A percentile compares a stretch with the other conserved stretches of the same genome.
These are phyloP conservation scores for Trichoderma asperelloides DNA, from an alignment of 495 filamentous ascomycete species.

Conservation along the genomic window DNA sequence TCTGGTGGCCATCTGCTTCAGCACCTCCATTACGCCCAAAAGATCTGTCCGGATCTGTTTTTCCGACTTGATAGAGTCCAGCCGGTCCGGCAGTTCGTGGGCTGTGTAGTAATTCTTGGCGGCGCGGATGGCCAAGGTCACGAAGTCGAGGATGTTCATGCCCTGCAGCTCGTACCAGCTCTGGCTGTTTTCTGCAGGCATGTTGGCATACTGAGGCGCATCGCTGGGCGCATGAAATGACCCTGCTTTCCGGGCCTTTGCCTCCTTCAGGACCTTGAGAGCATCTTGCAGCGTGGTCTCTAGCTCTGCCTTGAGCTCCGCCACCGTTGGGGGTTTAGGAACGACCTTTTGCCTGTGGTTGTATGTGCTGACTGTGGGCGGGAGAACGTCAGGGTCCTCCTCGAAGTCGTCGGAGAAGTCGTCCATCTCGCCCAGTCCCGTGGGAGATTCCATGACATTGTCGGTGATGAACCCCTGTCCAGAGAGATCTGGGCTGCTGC, in stretches of 20 bases:
- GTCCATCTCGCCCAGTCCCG: conserved; percentile 42
- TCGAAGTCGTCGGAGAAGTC: conserved; percentile 52
- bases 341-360: conserved; percentile 77
- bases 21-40: conserved; percentile 73
- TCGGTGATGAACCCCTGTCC: conserved; percentile 30
- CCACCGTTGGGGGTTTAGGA: conserved; percentile 75
- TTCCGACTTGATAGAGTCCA: conserved; percentile 80
- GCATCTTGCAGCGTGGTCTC: conserved; percentile 56
- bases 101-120: conserved; percentile 92
- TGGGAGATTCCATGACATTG: conserved; percentile 46
- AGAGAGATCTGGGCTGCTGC: conserved; percentile 43
- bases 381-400: conserved; percentile 66
- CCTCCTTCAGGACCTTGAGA: conserved; percentile 52
- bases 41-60: conserved; percentile 71
- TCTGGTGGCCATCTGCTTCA: conserved; percentile 82
- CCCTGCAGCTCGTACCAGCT: conserved; percentile 85
- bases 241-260: conserved; percentile 19
- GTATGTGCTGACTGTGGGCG: conserved; percentile 93
- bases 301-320: conserved; percentile 68
- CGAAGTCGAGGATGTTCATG: conserved; percentile 80
- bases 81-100: conserved; percentile 69
- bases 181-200: conserved; percentile 27
- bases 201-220: conserved; percentile 18
- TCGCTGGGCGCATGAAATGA: conserved; percentile 23
- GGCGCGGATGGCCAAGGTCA: conserved; percentile 87